A percentile compares a stretch with the other conserved stretches of the same genome.
Evolutionary conservation across 257 asterid genomes (phyloP).

Genomic region (Solanum lignicaule): DNA sequence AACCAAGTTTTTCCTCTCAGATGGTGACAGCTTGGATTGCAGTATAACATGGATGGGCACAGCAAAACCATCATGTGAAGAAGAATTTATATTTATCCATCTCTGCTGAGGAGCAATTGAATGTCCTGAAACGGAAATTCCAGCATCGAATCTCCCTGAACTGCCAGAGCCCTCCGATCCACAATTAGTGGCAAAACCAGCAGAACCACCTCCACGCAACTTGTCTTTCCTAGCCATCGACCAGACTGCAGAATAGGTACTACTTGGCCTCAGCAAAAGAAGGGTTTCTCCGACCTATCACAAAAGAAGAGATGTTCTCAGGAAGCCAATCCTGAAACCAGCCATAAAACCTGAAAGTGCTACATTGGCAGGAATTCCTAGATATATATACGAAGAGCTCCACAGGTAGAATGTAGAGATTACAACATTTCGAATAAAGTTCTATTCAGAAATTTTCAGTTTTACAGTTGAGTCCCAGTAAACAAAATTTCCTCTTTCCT

Average conservation of each 20-base stretch:
- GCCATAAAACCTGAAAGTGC: background rate
- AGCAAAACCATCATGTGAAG: slow-evolving; percentile 58
- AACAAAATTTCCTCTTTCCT: background rate
- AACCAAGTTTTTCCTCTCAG: slow-evolving; percentile 49
- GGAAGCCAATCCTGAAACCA: background rate
- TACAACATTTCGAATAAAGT: background rate
- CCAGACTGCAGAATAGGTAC: background rate
- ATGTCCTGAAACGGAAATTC: slow-evolving; percentile 22
- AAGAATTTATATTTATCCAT: slow-evolving; percentile 64
- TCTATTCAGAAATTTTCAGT: background rate
- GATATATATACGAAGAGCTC: background rate
- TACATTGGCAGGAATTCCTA: background rate
- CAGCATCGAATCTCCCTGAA: slow-evolving; percentile 36
- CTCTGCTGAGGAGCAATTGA: slow-evolving; percentile 45
- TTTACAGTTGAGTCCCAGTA: background rate
- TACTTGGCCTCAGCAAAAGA: background rate
- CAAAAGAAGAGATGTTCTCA: background rate
- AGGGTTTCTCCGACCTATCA: background rate
- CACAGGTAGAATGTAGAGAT: background rate
- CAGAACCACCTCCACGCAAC: slow-evolving; percentile 37
- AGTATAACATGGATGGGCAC: slow-evolving; percentile 56
- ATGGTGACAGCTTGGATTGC: slow-evolving; percentile 41
- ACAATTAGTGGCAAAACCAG: slow-evolving; percentile 37
- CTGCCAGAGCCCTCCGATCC: slow-evolving; percentile 73
- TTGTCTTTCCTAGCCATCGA: slow-evolving; percentile 52